Percentiles rank a stretch among this genome's conserved stretches.
phyloP scores from a whole-genome alignment of 257 asterid genomes.

The Solanum chiquidenum region DNA sequence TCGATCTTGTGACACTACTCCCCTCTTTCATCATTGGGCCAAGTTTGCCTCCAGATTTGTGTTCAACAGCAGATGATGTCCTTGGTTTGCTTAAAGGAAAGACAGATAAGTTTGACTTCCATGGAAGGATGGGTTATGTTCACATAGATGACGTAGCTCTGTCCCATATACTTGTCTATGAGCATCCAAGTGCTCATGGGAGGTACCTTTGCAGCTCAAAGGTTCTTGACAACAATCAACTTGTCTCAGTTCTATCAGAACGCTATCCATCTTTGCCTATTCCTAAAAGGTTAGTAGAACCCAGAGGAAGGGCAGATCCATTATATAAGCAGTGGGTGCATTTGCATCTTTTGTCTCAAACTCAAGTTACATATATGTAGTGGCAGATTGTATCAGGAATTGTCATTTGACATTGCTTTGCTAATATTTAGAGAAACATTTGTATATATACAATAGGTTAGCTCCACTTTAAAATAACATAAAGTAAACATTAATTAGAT shows the following conservation, averaged over 20 bases:
- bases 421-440: neutral
- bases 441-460: neutral
- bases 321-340: neutral
- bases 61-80: conserved; percentile 70
- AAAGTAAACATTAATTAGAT: neutral
- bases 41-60: conserved; percentile 46
- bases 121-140: conserved; percentile 94
- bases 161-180: conserved; percentile 62
- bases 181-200: conserved; percentile 46
- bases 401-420: neutral
- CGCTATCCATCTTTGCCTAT: conserved; percentile 59
- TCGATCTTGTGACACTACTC: conserved; percentile 54
- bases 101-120: conserved; percentile 50
- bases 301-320: neutral
- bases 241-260: conserved; percentile 34
- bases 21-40: conserved; percentile 86
- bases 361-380: neutral
- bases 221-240: conserved; percentile 49
- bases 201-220: conserved; percentile 67
- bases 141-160: conserved; percentile 85
- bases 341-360: neutral
- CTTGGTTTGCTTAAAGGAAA: conserved; percentile 79
- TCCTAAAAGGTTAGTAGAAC: conserved; percentile 40
- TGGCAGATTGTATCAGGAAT: neutral
- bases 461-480: neutral